Percentiles rank a stretch among this genome's conserved stretches.
These are phyloP conservation scores for Arachis monticola DNA, from an alignment of 331 rosid genomes.

Conservation along the genomic window DNA sequence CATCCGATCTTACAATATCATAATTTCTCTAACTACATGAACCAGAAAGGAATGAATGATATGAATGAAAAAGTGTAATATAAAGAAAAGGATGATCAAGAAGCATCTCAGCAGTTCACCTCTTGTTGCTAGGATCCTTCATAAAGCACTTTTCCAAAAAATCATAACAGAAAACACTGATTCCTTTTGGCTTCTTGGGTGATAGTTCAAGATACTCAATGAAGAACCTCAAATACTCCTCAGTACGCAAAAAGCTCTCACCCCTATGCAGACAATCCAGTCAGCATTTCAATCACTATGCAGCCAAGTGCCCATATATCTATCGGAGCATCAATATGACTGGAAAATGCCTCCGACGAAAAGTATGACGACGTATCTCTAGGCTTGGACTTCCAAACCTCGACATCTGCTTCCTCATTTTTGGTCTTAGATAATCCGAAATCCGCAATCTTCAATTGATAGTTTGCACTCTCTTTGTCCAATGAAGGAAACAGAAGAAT, in stretches of 20 bases:
- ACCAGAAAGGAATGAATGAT: too few species aligned
- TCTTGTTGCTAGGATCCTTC: neutral
- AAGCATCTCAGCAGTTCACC: constrained; percentile 23
- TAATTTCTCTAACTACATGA: too few species aligned
- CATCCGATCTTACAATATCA: too few species aligned
- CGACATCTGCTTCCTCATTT: neutral
- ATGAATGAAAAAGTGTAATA: too few species aligned
- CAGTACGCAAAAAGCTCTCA: neutral
- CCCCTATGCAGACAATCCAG: neutral
- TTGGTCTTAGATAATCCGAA: neutral
- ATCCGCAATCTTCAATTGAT: neutral
- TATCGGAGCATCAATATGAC: neutral
- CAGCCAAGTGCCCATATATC: constrained; percentile 31
- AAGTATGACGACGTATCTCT: neutral
- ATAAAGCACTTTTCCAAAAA: too few species aligned
- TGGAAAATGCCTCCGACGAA: neutral
- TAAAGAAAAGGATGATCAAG: constrained; percentile 17
- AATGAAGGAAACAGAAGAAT: too few species aligned
- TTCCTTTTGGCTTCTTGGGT: too few species aligned
- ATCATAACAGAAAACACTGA: too few species aligned
- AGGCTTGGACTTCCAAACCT: neutral
- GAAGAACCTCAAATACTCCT: neutral
- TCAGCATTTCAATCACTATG: neutral
- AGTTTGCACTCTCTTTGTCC: neutral
- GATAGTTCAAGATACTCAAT: too few species aligned